Percentiles rank a stretch among this genome's conserved stretches.
phyloP scores from a whole-genome alignment of 768 basidiomycete species.

The Terana coerulea region DNA sequence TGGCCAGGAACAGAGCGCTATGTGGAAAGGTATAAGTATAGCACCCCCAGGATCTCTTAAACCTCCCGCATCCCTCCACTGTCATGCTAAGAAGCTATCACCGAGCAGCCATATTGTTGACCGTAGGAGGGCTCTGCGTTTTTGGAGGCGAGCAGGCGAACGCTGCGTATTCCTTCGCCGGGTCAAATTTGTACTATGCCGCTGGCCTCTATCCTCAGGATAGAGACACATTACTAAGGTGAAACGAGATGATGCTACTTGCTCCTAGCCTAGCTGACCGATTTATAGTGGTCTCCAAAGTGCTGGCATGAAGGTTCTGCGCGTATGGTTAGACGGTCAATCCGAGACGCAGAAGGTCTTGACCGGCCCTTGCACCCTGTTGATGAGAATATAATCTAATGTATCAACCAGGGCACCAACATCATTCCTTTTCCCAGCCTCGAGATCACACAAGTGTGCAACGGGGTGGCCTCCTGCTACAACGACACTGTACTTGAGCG shows the following conservation, averaged over 20 bases:
- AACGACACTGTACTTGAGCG: constrained; percentile 32
- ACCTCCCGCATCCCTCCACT: no score
- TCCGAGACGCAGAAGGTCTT: constrained; percentile 20
- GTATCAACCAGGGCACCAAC: constrained; percentile 18
- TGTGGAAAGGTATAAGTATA: no score
- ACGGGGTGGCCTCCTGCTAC: constrained; percentile 25
- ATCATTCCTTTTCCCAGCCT: constrained; percentile 28
- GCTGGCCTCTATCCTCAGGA: constrained; percentile 15
- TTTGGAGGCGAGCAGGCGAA: no score
- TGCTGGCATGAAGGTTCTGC: constrained; percentile 23
- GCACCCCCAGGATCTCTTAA: no score
- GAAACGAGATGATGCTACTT: no score
- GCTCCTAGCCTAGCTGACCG: neutral
- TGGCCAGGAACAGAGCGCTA: no score
- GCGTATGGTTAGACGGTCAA: constrained; percentile 24
- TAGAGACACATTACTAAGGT: constrained; percentile 16
- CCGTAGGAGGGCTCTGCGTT: no score
- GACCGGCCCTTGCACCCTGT: neutral
- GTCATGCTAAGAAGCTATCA: no score
- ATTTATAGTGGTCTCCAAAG: constrained; percentile 15
- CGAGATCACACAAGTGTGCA: constrained; percentile 29
- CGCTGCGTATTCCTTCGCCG: constrained; percentile 20
- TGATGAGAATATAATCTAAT: neutral
- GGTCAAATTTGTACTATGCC: constrained; percentile 26
- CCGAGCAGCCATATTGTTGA: neutral